Base-by-base conservation (phyloP, 2,329 filamentous ascomycete genomes). In the Cladorrhinum sp. region DNA sequence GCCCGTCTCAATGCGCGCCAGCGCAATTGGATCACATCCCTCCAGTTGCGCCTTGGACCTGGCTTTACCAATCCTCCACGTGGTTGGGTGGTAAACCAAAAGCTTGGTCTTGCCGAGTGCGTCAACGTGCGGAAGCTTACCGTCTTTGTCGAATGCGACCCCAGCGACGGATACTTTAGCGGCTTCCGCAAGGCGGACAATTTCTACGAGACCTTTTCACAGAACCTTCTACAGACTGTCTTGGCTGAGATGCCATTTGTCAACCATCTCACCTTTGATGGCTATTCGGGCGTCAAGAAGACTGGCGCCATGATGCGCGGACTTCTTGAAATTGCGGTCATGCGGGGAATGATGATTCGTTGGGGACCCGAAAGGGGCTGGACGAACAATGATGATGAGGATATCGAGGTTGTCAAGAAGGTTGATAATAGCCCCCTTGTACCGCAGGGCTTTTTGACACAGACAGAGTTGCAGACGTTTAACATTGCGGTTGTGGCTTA, bases 91-190 rank as follows among this genome's bases (percentile, higher is more conserved):
- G 85, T 91, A 12, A 87, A 86, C 64, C 75, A 81, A 3, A 79
- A 80, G 1, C 77, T 92, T 0, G 88, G 89, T 0, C 78, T 93
- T 6, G 66, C 71, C 1, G 85, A 90, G 55, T 89, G 86, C 71
- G 73, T 74, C 59, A 84, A 79, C 52, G 81, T 89, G 20, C 79
- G 81, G 27, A 78, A 77, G 13, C 71, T 93, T 52, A 84, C 81
- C 24, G 81, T 93, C 10, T 90, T 90, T 68, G 84, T 92, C 23
- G 85, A 92, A 72, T 84, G 83, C 64, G 90, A 93, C 68, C 89
- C 90, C 0, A 89, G 85, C 56, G 82, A 88, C 66, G 80, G 78
- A 25, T 76, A 85, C 20, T 91, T 90, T 67, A 82, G 84, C 58
- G 89, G 88, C 0, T 92, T 89, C 67, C 81, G 88, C 13, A 80